phyloP scores from a whole-genome alignment of 306 rosid species.

The Prunus campanulata region DNA sequence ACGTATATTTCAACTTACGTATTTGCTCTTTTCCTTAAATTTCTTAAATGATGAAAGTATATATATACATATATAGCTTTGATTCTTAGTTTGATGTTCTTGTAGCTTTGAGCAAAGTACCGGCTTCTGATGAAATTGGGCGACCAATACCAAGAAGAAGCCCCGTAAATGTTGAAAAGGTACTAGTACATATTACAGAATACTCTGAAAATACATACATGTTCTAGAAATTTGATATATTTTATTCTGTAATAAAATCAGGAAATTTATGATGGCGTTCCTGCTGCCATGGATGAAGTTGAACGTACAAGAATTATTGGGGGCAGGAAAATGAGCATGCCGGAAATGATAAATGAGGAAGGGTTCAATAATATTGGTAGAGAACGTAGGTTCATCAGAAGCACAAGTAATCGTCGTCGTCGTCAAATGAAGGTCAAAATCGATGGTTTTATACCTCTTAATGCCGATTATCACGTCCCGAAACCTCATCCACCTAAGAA shows the following conservation, averaged over 20 bases:
- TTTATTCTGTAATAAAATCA: neutral
- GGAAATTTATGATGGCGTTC: constrained; percentile 24
- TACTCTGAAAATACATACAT: too few relatives aligned
- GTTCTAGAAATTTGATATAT: neutral
- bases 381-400: constrained; percentile 5
- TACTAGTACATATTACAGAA: neutral
- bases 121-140: neutral
- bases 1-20: neutral
- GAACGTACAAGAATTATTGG: constrained; percentile 1
- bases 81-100: neutral
- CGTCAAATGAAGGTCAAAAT: constrained; percentile 4
- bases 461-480: constrained; percentile 59
- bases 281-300: neutral
- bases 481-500: constrained; percentile 71
- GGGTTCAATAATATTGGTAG: neutral
- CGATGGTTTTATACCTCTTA: constrained; percentile 39
- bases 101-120: neutral
- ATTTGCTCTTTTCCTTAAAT: too few relatives aligned
- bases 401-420: constrained; percentile 1
- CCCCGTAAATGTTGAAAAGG: constrained; percentile 25
- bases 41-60: too few relatives aligned
- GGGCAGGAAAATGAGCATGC: constrained; percentile 36
- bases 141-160: neutral
- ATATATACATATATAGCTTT: too few relatives aligned
- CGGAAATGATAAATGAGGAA: constrained; percentile 2